These are phyloP conservation scores for Exophiala sideris DNA, from an alignment of 2,329 filamentous ascomycete species.

Conservation along the genomic window DNA sequence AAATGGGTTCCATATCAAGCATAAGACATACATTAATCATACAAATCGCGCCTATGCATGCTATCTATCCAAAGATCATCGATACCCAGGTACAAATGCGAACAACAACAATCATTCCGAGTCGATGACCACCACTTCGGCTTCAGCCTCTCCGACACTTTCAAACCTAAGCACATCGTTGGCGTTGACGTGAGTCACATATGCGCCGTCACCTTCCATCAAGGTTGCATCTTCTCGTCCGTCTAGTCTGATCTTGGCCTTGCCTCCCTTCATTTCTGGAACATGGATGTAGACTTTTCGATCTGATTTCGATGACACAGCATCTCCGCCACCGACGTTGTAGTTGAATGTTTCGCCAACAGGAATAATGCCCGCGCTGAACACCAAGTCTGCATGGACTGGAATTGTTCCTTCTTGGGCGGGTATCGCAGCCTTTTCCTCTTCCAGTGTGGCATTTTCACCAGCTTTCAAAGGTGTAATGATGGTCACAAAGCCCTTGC, in stretches of 20 bases:
- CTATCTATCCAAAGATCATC: background rate
- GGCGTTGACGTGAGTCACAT: slow-evolving; percentile 62
- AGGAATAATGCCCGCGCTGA: slow-evolving; percentile 72
- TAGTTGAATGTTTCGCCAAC: slow-evolving; percentile 67
- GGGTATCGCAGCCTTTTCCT: slow-evolving; percentile 64
- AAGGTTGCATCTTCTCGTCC: slow-evolving; percentile 65
- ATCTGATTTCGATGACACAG: slow-evolving; percentile 41
- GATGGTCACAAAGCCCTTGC: slow-evolving; percentile 67
- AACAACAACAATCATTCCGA: slow-evolving; percentile 46
- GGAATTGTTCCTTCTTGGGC: slow-evolving; percentile 67
- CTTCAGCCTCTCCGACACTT: slow-evolving; percentile 65
- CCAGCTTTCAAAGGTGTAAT: slow-evolving; percentile 71
- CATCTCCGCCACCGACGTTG: slow-evolving; percentile 58
- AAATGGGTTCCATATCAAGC: no score
- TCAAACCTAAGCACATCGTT: slow-evolving; percentile 64
- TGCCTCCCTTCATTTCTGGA: slow-evolving; percentile 73
- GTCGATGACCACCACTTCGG: slow-evolving; percentile 67
- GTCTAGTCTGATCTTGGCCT: slow-evolving; percentile 66
- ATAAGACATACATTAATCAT: background rate
- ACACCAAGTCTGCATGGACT: slow-evolving; percentile 78
- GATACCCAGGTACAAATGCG: background rate
- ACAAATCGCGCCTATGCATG: no score
- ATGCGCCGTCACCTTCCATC: slow-evolving; percentile 76
- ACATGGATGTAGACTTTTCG: slow-evolving; percentile 77
- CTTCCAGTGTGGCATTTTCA: slow-evolving; percentile 55